Conservation (phyloP, 176 grass and related monocot species). For the Zoysia pacifica region DNA sequence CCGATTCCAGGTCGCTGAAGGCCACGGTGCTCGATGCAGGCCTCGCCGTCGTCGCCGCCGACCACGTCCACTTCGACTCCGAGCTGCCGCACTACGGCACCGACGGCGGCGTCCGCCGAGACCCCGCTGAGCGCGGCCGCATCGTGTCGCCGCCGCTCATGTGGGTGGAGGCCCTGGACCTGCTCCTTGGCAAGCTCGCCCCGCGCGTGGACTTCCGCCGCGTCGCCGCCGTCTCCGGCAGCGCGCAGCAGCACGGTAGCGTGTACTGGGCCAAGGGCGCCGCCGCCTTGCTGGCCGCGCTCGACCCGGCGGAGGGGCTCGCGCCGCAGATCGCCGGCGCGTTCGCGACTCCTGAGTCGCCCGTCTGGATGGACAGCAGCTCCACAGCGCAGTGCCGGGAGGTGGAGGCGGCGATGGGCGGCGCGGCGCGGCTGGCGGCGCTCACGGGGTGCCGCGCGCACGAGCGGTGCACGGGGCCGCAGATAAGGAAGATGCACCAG, state of each 20-base stretch:
- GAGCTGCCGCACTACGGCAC: conserved; percentile 75
- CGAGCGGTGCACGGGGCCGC: conserved; percentile 79
- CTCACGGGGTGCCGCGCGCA: conserved; percentile 76
- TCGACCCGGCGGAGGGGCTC: conserved; percentile 39
- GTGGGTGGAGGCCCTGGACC: conserved; percentile 81
- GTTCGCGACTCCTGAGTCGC: conserved; percentile 49
- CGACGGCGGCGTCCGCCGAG: conserved; percentile 68
- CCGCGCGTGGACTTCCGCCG: conserved; percentile 44
- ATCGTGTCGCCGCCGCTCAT: conserved; percentile 77
- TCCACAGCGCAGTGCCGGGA: conserved; percentile 56
- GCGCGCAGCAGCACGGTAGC: conserved; percentile 77
- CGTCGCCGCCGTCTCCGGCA: conserved; percentile 62
- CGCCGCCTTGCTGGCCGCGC: conserved; percentile 31
- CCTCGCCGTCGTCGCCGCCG: conserved; percentile 52
- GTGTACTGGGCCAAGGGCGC: conserved; percentile 56
- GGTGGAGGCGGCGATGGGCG: conserved; percentile 68
- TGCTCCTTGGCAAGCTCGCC: conserved; percentile 45
- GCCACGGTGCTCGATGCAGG: conserved; percentile 69
- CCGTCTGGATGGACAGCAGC: conserved; percentile 88
- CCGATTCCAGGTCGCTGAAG: conserved; percentile 61
- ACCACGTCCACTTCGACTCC: conserved; percentile 76
- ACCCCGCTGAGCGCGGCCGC: conserved; percentile 52
- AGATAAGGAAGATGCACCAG: conserved; percentile 69
- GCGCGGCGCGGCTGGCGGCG: conserved; percentile 43
- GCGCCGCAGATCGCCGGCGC: conserved; percentile 44